Evolutionary conservation across 2,329 filamentous ascomycete genomes (phyloP), one percentile per base, ranked within the genome.

Genomic region (Pezicula radicicola): DNA sequence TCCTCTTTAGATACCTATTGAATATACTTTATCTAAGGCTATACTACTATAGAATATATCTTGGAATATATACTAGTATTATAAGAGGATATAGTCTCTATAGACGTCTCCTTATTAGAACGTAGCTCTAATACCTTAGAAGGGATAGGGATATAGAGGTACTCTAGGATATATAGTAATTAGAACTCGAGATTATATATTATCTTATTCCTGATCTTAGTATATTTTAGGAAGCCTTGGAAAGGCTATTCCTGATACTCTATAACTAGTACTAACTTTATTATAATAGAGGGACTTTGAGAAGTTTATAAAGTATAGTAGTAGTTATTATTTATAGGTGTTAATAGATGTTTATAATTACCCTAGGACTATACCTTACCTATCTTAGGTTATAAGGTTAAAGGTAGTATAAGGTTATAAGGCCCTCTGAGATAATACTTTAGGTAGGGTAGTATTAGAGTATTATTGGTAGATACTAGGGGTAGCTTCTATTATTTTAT

Each of bases 401-500:
- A 53, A 40, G 50, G 41, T 45, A 46, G 51, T 45, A 27, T 30
- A 39, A 35, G 18, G 40, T 35, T 50, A 44, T 52, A 47, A 47
- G 46, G 16, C 28, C 18, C 46, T 51, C 30, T 40, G 12, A 51
- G 41, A 28, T 16, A 19, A 25, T 36, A 12, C 19, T 33, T 49
- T 41, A 47, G 48, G 39, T 28, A 28, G 27, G 37, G 39, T 45
- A 48, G 37, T 39, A 42, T 46, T 43, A 30, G 49, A 55, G 49
- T 35, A 21, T 46, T 25, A 25, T 55, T 39, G 39, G 39, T 45
- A 36, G 53, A 19, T 46, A 19, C 35, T 27, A n/a, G 30, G 28
- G n/a, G 46, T 41, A 52, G 50, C 33, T 50, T 55, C 51, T 45
- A 50, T 39, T 40, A 44, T 43, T 53, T 55, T 40, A 48, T 19